Conservation (phyloP, 192 early-diverging fungal genomes). For the Entrophospora sp. region DNA sequence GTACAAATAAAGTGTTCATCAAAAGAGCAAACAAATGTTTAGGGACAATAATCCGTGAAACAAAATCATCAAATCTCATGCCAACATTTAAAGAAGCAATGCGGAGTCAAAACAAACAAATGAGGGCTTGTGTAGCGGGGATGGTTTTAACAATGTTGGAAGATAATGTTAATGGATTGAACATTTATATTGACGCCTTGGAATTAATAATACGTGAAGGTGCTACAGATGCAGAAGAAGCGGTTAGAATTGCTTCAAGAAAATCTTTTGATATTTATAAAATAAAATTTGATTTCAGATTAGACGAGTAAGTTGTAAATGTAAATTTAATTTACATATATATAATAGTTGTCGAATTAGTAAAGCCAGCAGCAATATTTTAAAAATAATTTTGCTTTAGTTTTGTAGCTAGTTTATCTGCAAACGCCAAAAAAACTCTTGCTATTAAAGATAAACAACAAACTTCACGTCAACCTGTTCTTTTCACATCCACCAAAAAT, state of each 20-base stretch:
- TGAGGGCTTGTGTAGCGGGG: constrained; percentile 53
- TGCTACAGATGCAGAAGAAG: constrained; percentile 39
- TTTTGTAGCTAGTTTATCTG: too few species aligned
- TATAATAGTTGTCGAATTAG: too few species aligned
- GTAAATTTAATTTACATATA: too few species aligned
- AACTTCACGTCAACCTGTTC: too few species aligned
- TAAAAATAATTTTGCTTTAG: too few species aligned
- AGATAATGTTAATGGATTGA: constrained; percentile 24
- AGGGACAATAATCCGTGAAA: constrained; percentile 50
- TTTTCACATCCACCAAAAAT: too few species aligned
- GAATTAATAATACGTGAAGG: constrained; percentile 39
- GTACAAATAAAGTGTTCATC: constrained; percentile 71
- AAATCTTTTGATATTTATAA: constrained; percentile 40
- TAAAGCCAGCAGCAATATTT: too few species aligned
- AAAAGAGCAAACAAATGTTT: constrained; percentile 51
- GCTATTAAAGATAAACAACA: too few species aligned
- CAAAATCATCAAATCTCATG: constrained; percentile 42
- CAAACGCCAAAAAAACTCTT: too few species aligned
- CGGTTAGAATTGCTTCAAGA: constrained; percentile 37
- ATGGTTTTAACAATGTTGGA: constrained; percentile 46
- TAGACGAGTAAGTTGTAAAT: constrained; percentile 19
- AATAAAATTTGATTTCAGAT: constrained; percentile 28
- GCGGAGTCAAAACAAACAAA: constrained; percentile 50
- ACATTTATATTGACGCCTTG: constrained; percentile 28
- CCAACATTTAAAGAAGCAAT: constrained; percentile 48